Evolutionary conservation across 2,329 filamentous ascomycete genomes (phyloP).

Genomic region (Chaetomiaceae sp.): DNA sequence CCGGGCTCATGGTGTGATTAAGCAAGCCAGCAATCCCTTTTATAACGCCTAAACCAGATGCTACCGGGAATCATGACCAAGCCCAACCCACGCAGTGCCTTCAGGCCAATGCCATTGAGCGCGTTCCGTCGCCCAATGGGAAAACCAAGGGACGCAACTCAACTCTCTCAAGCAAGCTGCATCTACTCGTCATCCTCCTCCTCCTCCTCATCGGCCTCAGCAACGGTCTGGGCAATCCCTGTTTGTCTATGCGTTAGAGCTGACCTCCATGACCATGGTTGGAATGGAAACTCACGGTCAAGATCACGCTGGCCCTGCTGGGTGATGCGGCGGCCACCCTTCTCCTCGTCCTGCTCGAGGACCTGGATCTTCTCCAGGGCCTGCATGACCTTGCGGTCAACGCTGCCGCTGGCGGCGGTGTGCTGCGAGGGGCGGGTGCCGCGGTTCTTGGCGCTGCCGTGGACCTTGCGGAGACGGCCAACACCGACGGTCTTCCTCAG

Average conservation of each 20-base stretch:
- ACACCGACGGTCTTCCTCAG: slow-evolving; percentile 99
- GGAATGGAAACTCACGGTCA: slow-evolving; percentile 56
- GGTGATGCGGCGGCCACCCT: slow-evolving; percentile 97
- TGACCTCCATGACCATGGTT: not conserved
- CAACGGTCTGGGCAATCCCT: slow-evolving; percentile 74
- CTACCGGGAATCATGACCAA: slow-evolving; percentile 31
- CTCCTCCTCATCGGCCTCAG: slow-evolving; percentile 63
- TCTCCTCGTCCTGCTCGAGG: slow-evolving; percentile 94
- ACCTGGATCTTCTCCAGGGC: slow-evolving; percentile 99
- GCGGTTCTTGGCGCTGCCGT: slow-evolving; percentile 96
- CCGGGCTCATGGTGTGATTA: slow-evolving; percentile 20
- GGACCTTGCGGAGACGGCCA: slow-evolving; percentile 91
- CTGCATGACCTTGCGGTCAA: slow-evolving; percentile 97
- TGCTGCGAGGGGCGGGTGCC: slow-evolving; percentile 87
- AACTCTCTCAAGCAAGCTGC: not conserved
- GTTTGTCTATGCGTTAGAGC: slow-evolving; percentile 3
- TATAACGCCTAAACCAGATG: slow-evolving; percentile 32
- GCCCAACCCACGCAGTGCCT: slow-evolving; percentile 20
- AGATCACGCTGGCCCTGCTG: slow-evolving; percentile 98
- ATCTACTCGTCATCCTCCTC: slow-evolving; percentile 62
- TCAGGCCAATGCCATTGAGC: slow-evolving; percentile 1
- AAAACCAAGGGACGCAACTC: not conserved
- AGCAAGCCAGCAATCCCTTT: slow-evolving; percentile 27
- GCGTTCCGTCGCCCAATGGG: not conserved
- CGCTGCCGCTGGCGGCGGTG: slow-evolving; percentile 88